phyloP scores from a whole-genome alignment of 2,329 filamentous ascomycete species.

The Graphilbum sp. region DNA sequence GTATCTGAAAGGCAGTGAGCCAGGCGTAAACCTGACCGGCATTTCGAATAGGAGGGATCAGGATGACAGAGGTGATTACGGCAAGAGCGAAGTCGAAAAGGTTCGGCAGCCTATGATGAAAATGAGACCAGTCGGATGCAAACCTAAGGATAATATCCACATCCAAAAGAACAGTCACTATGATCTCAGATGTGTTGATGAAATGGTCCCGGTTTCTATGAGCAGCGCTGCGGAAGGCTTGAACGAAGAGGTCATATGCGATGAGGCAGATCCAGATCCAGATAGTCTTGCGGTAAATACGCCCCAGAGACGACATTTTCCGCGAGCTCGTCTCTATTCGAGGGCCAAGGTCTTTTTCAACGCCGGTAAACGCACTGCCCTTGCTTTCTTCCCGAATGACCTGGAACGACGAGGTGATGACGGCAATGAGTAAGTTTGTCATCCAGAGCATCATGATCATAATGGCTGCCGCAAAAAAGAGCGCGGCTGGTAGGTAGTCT shows the following conservation, averaged over 20 bases:
- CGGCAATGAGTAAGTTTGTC: constrained; percentile 83
- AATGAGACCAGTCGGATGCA: constrained; percentile 61
- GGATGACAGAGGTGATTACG: constrained; percentile 67
- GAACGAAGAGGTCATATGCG: constrained; percentile 59
- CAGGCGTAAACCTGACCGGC: constrained; percentile 64
- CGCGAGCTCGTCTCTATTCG: constrained; percentile 21
- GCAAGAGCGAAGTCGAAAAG: constrained; percentile 67
- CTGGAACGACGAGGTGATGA: constrained; percentile 97
- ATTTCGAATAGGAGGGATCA: constrained; percentile 63
- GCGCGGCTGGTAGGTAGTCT: constrained; percentile 71
- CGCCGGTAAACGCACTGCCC: constrained; percentile 77
- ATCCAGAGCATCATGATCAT: constrained; percentile 94
- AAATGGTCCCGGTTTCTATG: constrained; percentile 53
- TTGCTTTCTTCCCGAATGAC: constrained; percentile 95
- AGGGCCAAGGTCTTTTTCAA: constrained; percentile 33
- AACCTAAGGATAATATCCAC: constrained; percentile 73
- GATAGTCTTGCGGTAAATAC: constrained; percentile 55
- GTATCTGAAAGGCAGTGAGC: constrained; percentile 83
- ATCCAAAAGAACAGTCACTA: constrained; percentile 63
- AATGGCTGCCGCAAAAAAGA: constrained; percentile 61
- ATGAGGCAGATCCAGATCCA: constrained; percentile 73
- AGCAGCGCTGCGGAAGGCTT: constrained; percentile 57
- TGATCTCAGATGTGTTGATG: constrained; percentile 56
- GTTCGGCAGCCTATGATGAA: constrained; percentile 59
- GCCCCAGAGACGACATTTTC: constrained; percentile 40